Evolutionary conservation across 179 eudicot species (phyloP).

Genomic region (Carnegiea gigantea): DNA sequence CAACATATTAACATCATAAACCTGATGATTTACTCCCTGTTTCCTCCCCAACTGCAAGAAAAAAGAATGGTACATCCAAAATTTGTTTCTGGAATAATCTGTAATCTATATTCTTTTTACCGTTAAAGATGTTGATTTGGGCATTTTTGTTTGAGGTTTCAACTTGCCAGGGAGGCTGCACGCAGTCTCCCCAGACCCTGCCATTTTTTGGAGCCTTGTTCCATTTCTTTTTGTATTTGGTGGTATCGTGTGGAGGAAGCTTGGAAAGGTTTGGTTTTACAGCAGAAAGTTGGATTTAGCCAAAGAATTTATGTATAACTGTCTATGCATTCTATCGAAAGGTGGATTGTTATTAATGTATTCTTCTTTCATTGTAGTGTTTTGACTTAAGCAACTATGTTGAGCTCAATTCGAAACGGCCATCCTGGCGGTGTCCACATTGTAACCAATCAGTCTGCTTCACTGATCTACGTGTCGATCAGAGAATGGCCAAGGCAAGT

Average conservation of each 20-base stretch:
- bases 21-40: background rate
- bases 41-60: background rate
- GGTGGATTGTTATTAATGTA: background rate
- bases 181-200: background rate
- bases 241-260: background rate
- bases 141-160: background rate
- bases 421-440: slow-evolving; percentile 91
- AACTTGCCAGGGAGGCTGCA: background rate
- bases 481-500: slow-evolving; percentile 82
- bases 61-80: background rate
- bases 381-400: slow-evolving; percentile 82
- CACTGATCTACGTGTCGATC: slow-evolving; percentile 78
- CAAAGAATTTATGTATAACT: background rate
- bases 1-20: background rate
- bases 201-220: background rate
- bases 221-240: background rate
- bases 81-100: background rate
- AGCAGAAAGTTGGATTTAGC: background rate
- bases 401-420: slow-evolving; percentile 74
- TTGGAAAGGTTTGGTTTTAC: background rate
- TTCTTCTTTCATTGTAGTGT: slow-evolving; percentile 43
- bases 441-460: slow-evolving; percentile 77
- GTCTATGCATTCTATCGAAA: background rate
- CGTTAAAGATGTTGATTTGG: background rate
- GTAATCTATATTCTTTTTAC: background rate